phyloP scores from a whole-genome alignment of 2,329 filamentous ascomycete species.

The Sporothrix pseudoabietina region DNA sequence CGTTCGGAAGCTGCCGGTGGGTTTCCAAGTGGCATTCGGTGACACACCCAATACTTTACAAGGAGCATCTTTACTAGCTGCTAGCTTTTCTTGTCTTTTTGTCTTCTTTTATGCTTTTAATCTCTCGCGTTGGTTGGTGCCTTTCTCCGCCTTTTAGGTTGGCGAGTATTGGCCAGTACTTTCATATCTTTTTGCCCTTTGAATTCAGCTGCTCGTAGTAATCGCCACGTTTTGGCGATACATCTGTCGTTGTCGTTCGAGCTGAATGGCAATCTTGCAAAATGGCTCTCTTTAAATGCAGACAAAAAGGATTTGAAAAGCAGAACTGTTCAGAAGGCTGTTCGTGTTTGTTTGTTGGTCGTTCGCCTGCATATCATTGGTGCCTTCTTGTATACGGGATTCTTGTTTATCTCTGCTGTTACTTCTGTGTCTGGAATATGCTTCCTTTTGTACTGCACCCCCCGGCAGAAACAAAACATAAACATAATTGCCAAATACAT shows the following conservation, averaged over 20 bases:
- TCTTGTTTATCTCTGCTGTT: neutral
- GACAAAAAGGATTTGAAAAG: too few species aligned
- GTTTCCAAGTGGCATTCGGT: neutral
- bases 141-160: neutral
- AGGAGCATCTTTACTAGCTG: too few species aligned
- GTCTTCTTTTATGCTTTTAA: neutral
- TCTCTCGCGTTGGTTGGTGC: neutral
- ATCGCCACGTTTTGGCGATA: neutral
- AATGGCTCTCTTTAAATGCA: too few species aligned
- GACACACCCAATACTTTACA: too few species aligned
- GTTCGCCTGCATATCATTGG: neutral
- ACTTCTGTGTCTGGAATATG: neutral
- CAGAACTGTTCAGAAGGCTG: too few species aligned
- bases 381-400: neutral
- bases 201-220: constrained; percentile 1
- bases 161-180: neutral
- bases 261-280: neutral
- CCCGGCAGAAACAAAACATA: neutral
- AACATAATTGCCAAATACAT: neutral
- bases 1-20: constrained; percentile 14
- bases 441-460: too few species aligned
- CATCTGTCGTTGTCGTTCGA: neutral
- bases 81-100: neutral
- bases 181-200: neutral
- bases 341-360: too few species aligned